A percentile compares a stretch with the other conserved stretches of the same genome.
Conservation (phyloP, 805 yeast species). For the Yarrowia sp. region DNA sequence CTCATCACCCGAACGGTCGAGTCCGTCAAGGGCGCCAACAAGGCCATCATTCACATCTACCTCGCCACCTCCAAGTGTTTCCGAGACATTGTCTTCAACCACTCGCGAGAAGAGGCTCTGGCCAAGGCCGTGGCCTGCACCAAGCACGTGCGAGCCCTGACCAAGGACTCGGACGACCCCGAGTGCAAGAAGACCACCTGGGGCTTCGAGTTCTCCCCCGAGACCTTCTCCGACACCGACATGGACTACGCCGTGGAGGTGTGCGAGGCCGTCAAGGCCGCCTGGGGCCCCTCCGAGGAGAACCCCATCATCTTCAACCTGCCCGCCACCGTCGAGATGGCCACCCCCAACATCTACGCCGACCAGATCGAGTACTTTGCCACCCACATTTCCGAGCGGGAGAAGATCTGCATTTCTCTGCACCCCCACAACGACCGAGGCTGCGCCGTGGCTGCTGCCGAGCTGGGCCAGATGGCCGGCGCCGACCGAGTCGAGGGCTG, state of each 20-base stretch:
- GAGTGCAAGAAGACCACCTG: conserved; percentile 61
- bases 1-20: conserved; percentile 75
- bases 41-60: conserved; percentile 77
- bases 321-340: conserved; percentile 85
- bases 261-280: conserved; percentile 76
- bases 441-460: conserved; percentile 89
- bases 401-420: conserved; percentile 73
- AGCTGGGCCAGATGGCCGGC: conserved; percentile 80
- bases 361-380: conserved; percentile 82
- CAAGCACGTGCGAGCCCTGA: conserved; percentile 65
- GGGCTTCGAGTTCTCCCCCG: conserved; percentile 83
- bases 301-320: conserved; percentile 78
- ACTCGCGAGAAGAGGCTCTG: conserved; percentile 63
- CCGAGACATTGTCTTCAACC: conserved; percentile 72
- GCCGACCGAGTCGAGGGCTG: conserved; percentile 91
- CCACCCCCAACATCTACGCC: conserved; percentile 82
- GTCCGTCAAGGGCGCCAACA: conserved; percentile 73
- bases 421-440: conserved; percentile 89
- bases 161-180: conserved; percentile 68
- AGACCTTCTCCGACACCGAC: conserved; percentile 75
- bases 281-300: conserved; percentile 73
- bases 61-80: conserved; percentile 79
- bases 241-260: conserved; percentile 67
- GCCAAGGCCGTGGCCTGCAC: conserved; percentile 69
- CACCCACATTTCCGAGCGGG: conserved; percentile 67